Evolutionary conservation across 257 asterid species (phyloP), one percentile per base, ranked within the genome.

Genomic region (Scutellaria barbata): DNA sequence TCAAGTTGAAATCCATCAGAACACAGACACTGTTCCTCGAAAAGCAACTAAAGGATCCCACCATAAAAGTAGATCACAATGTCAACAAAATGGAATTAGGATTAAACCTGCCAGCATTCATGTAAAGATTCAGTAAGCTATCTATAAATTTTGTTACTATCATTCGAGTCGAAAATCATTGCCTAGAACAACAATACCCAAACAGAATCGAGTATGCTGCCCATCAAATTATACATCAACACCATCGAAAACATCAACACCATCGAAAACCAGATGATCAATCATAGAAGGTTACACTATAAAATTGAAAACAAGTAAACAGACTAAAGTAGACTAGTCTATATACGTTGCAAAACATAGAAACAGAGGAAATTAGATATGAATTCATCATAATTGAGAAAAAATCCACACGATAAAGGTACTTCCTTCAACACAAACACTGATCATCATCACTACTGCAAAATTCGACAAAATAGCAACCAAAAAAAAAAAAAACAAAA

Each of bases 1-100:
- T 82, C 58, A 11, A 13, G 68, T 73, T 81, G 7, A 75, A 75
- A 71, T 74, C 85, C 95, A 87, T 87, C 6, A 65, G 47, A 20
- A 56, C 59, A 55, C 37, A 51, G 41, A 9, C n/a, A 17, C 39
- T 58, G 37, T 30, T 63, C 35, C 73, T 22, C 10, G 7, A 17
- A 73, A 55, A 52, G 16, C 20, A 63, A 75, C 72, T 76, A 65
- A 64, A 72, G 35, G 76, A 52, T 50, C 16, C 53, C 20, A 14
- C 63, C 77, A 47, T 59, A 61, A 45, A 71, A 37, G 16, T 43
- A 25, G 30, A 59, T 22, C 42, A 64, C 74, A 60, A 18, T 30
- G 51, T 41, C 62, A 47, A 22, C 67, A 46, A 67, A 64, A 30
- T 0, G 47, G 68, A 56, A 40, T 16, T 55, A 30, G 56, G 42